phyloP scores from a whole-genome alignment of 78 protist species.

The Dictyostelium capitatum region DNA sequence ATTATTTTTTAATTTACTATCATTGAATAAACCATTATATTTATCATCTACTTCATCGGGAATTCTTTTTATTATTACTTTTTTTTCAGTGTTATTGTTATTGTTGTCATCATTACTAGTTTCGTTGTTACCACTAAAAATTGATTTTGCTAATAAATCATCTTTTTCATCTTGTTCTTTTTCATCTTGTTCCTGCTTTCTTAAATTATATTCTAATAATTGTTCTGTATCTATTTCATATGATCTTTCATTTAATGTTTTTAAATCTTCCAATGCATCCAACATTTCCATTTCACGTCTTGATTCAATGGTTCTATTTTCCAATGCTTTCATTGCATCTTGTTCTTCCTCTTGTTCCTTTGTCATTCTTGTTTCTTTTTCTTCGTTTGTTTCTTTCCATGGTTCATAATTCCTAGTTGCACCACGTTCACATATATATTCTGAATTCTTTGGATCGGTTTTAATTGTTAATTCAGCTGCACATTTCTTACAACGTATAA shows the following conservation, averaged over 20 bases:
- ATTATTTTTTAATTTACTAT: neutral
- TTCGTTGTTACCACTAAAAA: neutral
- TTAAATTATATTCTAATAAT: conserved; percentile 34
- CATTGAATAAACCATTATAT: conserved; percentile 22
- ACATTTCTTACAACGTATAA: conserved; percentile 93
- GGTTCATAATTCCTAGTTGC: conserved; percentile 92
- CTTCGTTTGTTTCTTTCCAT: conserved; percentile 85
- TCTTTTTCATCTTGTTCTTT: neutral
- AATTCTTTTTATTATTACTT: conserved; percentile 13
- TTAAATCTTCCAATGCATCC: conserved; percentile 94
- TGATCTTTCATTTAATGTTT: conserved; percentile 75
- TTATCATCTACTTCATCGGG: conserved; percentile 27
- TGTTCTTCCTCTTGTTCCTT: conserved; percentile 66
- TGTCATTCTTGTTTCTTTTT: conserved; percentile 21
- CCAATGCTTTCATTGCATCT: conserved; percentile 90
- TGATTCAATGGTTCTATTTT: conserved; percentile 89
- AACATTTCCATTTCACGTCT: conserved; percentile 95
- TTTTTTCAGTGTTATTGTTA: neutral
- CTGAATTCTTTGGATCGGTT: conserved; percentile 96
- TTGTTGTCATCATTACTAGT: neutral
- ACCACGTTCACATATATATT: conserved; percentile 92
- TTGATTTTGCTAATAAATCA: neutral
- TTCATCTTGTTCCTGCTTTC: conserved; percentile 45
- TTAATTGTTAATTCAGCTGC: conserved; percentile 91
- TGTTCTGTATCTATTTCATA: conserved; percentile 26